These are phyloP conservation scores for Fonsecaea monophora DNA, from an alignment of 2,329 filamentous ascomycete species.

Conservation along the genomic window DNA sequence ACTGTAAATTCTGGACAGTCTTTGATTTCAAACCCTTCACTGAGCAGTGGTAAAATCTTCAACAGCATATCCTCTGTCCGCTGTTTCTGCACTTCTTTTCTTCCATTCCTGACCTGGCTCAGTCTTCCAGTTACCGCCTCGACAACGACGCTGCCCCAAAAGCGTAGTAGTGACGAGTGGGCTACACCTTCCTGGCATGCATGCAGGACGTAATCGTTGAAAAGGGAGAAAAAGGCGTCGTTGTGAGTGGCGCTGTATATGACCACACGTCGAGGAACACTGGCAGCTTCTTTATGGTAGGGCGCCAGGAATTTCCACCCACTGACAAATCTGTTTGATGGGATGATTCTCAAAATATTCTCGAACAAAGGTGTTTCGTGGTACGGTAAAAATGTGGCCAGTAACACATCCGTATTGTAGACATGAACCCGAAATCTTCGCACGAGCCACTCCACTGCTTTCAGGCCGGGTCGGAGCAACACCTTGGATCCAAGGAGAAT, in stretches of 20 bases:
- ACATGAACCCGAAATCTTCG: constrained; percentile 91
- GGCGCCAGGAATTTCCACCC: constrained; percentile 85
- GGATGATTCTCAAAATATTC: constrained; percentile 85
- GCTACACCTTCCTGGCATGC: constrained; percentile 74
- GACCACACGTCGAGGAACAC: constrained; percentile 79
- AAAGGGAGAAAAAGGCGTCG: constrained; percentile 72
- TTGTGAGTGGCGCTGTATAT: constrained; percentile 84
- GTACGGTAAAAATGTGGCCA: constrained; percentile 91
- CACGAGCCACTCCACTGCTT: constrained; percentile 93
- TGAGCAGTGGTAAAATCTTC: constrained; percentile 71
- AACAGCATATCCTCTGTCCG: constrained; percentile 80
- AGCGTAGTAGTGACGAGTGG: constrained; percentile 78
- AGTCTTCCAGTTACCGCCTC: constrained; percentile 85
- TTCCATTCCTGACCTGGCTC: constrained; percentile 76
- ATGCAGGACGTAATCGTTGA: constrained; percentile 80
- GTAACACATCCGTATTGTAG: constrained; percentile 77
- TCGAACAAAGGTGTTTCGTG: constrained; percentile 85
- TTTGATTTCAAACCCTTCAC: constrained; percentile 76
- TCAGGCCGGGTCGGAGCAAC: constrained; percentile 84
- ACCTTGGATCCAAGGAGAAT: constrained; percentile 77
- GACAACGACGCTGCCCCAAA: constrained; percentile 88
- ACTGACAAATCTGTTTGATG: constrained; percentile 70
- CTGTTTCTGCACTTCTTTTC: constrained; percentile 75
- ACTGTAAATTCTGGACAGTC: constrained; percentile 80
- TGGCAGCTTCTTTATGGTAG: constrained; percentile 78